phyloP scores from a whole-genome alignment of 345 rosid genomes.

The Mangifera indica region DNA sequence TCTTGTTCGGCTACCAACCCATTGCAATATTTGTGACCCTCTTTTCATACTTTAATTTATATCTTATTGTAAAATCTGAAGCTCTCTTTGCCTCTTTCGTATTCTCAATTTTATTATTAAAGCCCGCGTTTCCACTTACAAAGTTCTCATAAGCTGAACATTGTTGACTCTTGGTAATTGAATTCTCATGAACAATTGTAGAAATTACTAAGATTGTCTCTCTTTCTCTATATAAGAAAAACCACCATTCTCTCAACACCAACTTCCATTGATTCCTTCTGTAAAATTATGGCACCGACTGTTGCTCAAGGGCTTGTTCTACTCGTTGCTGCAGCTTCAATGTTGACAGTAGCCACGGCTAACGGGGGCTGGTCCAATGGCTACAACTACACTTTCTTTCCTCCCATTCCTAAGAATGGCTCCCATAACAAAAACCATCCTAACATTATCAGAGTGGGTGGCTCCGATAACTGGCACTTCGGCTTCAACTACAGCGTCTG shows the following conservation, averaged over 20 bases:
- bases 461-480: slow-evolving; percentile 60
- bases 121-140: too few relatives aligned
- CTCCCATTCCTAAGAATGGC: not conserved
- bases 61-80: too few relatives aligned
- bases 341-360: slow-evolving; percentile 25
- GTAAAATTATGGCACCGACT: slow-evolving; percentile 18
- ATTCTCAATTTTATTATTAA: too few relatives aligned
- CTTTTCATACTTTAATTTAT: too few relatives aligned
- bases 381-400: slow-evolving; percentile 25
- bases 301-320: slow-evolving; percentile 10
- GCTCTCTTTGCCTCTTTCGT: too few relatives aligned
- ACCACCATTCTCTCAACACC: not conserved
- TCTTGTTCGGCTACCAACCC: too few relatives aligned
- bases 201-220: not conserved
- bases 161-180: too few relatives aligned
- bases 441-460: slow-evolving; percentile 61
- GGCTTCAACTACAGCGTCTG: slow-evolving; percentile 60
- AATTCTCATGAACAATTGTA: too few relatives aligned
- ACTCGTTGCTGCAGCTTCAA: slow-evolving; percentile 18
- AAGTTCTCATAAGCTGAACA: too few relatives aligned
- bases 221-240: slow-evolving; percentile 8
- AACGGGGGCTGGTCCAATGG: slow-evolving; percentile 35
- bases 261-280: not conserved
- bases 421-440: slow-evolving; percentile 23
- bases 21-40: too few relatives aligned